These are phyloP conservation scores for Dictyostelium brefeldianum DNA, from an alignment of 78 protist genomes.

Conservation along the genomic window DNA sequence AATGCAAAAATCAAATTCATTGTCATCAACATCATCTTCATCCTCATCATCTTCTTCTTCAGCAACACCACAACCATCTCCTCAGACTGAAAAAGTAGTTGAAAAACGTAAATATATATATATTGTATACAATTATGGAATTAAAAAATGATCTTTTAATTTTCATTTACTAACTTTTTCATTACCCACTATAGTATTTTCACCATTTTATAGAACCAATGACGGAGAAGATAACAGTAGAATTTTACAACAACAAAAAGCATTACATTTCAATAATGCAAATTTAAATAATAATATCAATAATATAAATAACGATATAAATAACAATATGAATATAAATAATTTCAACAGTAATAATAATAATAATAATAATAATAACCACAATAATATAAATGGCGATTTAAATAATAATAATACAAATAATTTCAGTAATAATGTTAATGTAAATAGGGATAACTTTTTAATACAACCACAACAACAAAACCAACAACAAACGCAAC, in stretches of 20 bases:
- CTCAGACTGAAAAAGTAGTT: constrained; percentile 5
- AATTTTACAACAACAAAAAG: background rate
- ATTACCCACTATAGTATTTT: background rate
- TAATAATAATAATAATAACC: background rate
- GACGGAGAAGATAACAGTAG: background rate
- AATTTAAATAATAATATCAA: background rate
- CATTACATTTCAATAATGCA: background rate
- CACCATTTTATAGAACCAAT: constrained; percentile 23
- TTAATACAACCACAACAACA: background rate
- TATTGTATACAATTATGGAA: background rate
- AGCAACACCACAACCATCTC: background rate
- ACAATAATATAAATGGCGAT: background rate
- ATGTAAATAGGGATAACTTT: background rate
- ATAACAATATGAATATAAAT: background rate
- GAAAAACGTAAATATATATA: background rate
- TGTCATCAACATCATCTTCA: background rate
- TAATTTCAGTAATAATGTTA: background rate
- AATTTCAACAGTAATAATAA: background rate
- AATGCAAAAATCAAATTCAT: background rate
- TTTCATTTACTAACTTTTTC: background rate
- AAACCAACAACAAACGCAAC: background rate
- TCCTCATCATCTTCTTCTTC: background rate
- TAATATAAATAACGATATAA: background rate
- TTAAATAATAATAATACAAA: background rate
- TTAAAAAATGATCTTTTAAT: background rate